Evolutionary conservation across 768 basidiomycete genomes (phyloP).

Genomic region (Cantharellus anzutake): DNA sequence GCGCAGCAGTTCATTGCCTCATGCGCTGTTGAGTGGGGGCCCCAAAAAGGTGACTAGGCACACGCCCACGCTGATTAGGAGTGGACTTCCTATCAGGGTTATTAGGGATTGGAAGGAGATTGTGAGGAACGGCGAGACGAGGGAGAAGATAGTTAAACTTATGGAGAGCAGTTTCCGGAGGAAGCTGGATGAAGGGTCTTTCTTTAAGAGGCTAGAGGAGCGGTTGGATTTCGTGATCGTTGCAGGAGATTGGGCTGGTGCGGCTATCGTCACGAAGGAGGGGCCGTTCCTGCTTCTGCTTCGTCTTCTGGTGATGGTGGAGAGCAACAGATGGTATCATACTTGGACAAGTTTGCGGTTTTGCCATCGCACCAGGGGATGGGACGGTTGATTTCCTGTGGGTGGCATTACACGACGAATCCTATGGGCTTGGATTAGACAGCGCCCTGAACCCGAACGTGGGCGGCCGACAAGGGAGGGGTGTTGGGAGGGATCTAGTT

Average conservation of each 20-base stretch:
- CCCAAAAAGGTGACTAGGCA: constrained; percentile 71
- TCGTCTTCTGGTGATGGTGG: constrained; percentile 19
- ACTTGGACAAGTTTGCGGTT: constrained; percentile 98
- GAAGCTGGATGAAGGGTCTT: constrained; percentile 47
- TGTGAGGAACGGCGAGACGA: constrained; percentile 10
- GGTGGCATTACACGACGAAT: constrained; percentile 96
- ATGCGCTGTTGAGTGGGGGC: constrained; percentile 64
- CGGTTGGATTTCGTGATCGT: constrained; percentile 82
- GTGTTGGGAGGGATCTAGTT: constrained; percentile 84
- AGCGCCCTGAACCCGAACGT: constrained; percentile 88
- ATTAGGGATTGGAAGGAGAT: constrained; percentile 30
- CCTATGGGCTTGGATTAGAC: constrained; percentile 85
- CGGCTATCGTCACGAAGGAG: constrained; percentile 74
- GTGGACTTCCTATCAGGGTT: constrained; percentile 73
- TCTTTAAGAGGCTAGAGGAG: constrained; percentile 58
- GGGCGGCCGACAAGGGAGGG: constrained; percentile 71
- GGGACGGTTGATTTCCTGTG: constrained; percentile 98
- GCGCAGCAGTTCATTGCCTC: constrained; percentile 85
- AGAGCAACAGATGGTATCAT: no score
- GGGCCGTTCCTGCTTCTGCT: neutral
- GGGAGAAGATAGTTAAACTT: constrained; percentile 52
- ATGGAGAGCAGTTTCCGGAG: constrained; percentile 77
- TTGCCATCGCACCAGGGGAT: constrained; percentile 90
- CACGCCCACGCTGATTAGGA: constrained; percentile 83
- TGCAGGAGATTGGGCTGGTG: constrained; percentile 89